A percentile compares a stretch with the other conserved stretches of the same genome.
Evolutionary conservation across 106 monocot genomes (phyloP).

Genomic region (Allium cepa): DNA sequence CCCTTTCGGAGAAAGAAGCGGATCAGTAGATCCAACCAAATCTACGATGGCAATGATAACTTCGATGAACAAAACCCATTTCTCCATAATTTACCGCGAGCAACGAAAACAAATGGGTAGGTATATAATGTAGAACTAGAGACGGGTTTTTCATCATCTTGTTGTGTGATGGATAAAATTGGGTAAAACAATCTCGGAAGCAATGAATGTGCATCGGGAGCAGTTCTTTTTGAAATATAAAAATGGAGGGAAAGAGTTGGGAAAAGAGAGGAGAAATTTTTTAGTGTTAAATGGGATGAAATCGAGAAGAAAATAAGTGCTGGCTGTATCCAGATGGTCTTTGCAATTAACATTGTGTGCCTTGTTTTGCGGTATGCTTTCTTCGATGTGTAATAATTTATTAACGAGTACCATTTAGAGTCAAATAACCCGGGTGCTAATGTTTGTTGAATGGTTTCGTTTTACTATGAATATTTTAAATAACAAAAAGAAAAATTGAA

Average conservation of each 20-base stretch:
- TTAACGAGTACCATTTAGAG: too few relatives aligned
- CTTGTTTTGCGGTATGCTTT: too few relatives aligned
- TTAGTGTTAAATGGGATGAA: too few relatives aligned
- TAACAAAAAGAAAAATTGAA: too few relatives aligned
- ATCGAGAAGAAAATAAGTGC: too few relatives aligned
- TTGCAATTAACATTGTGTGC: too few relatives aligned
- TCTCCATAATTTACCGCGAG: not conserved
- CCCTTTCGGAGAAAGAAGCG: slow-evolving; percentile 81
- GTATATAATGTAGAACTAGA: not conserved
- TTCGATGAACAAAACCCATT: slow-evolving; percentile 1
- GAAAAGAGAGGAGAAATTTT: not conserved
- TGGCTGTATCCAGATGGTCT: too few relatives aligned
- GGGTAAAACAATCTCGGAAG: not conserved
- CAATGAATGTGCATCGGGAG: not conserved
- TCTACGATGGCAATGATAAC: not conserved
- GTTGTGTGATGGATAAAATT: not conserved
- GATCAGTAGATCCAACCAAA: slow-evolving; percentile 32
- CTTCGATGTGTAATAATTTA: too few relatives aligned
- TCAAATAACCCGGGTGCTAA: too few relatives aligned
- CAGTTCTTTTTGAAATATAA: not conserved
- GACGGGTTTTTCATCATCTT: not conserved
- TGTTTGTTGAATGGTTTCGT: too few relatives aligned
- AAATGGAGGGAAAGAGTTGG: not conserved
- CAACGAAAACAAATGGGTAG: not conserved
- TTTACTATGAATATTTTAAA: too few relatives aligned